Base-by-base conservation (phyloP, 2,329 filamentous ascomycete genomes). In the Aschersonia sp. region DNA sequence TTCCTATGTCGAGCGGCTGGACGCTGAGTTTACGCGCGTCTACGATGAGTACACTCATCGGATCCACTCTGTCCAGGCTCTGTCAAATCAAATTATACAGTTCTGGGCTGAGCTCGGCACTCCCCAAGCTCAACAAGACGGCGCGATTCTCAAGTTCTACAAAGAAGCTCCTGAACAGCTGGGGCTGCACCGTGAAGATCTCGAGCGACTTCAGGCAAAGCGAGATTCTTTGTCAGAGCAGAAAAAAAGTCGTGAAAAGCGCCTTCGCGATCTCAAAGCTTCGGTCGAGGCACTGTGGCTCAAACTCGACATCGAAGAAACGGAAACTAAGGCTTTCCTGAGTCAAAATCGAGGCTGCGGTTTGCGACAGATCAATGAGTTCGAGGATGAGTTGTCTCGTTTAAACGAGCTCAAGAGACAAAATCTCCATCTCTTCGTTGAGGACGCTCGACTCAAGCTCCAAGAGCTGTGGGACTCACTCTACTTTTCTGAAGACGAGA, bases 401-500 rank as follows among this genome's bases (percentile, higher is more conserved):
- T 68, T 98, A 44, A 92, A 94, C 55, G 89, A 97, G 63, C 74
- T 97, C 49, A 98, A 98, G 71, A 77, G 84, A 56, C 87, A 98
- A 62, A 95, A 98, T 58, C 73, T 98, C 52, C 89, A 95, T 60
- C 67, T 97, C 5, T 98, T 98, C 58, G 87, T 98, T 9, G 92
- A 97, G 62, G 92, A 98, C 67, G 84, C 90, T 22, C 79, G 94
- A 41, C 85, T 81, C 66, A 87, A 86, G 60, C 74, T 98, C 9
- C 90, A 97, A 63, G 89, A 94, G 59, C 77, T 98, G 0, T 98
- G 94, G 92, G 92, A 98, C 60, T 74, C 79, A 0, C 70, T 98
- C 1, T 97, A 92, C 69, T 89, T 94, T 60, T 95, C 87, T 0
- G 92, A 98, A 61, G 92, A 98, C 58, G 92, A 98, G 67, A 97